Conservation (phyloP, 768 basidiomycete species). For the Lactifluus hygrophoroides region DNA sequence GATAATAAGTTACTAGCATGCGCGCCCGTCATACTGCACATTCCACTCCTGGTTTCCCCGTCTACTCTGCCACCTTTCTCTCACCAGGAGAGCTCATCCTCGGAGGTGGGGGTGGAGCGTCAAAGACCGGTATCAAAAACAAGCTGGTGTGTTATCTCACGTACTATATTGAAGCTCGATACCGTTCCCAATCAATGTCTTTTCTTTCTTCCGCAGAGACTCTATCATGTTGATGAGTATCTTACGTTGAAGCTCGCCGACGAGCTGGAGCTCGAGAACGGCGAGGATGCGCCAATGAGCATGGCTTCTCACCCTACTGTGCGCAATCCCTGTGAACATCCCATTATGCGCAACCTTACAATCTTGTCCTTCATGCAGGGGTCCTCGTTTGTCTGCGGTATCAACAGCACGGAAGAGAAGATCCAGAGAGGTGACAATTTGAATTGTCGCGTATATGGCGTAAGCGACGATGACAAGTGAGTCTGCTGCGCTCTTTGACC, state of each 20-base stretch:
- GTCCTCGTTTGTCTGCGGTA: constrained; percentile 61
- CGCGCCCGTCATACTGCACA: constrained; percentile 74
- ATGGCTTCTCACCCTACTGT: constrained; percentile 65
- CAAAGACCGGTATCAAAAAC: constrained; percentile 87
- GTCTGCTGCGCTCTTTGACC: constrained; percentile 19
- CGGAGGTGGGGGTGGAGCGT: constrained; percentile 86
- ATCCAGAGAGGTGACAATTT: constrained; percentile 63
- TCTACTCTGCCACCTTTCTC: constrained; percentile 80
- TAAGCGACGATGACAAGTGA: constrained; percentile 49
- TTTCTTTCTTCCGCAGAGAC: constrained; percentile 37
- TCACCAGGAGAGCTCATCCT: constrained; percentile 64
- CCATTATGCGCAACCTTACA: neutral
- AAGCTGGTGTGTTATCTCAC: constrained; percentile 56
- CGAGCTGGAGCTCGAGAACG: constrained; percentile 68
- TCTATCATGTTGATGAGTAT: constrained; percentile 53
- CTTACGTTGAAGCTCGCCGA: constrained; percentile 46
- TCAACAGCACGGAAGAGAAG: constrained; percentile 67
- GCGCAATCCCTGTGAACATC: constrained; percentile 17
- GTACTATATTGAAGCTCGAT: neutral
- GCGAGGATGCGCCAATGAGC: constrained; percentile 97
- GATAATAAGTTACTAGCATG: too few relatives aligned
- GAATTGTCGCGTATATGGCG: constrained; percentile 70
- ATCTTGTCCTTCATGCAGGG: constrained; percentile 31
- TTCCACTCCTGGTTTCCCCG: constrained; percentile 73
- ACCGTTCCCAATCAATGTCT: neutral